These are phyloP conservation scores for Emergomyces orientalis DNA, from an alignment of 2,329 filamentous ascomycete genomes.

Conservation along the genomic window DNA sequence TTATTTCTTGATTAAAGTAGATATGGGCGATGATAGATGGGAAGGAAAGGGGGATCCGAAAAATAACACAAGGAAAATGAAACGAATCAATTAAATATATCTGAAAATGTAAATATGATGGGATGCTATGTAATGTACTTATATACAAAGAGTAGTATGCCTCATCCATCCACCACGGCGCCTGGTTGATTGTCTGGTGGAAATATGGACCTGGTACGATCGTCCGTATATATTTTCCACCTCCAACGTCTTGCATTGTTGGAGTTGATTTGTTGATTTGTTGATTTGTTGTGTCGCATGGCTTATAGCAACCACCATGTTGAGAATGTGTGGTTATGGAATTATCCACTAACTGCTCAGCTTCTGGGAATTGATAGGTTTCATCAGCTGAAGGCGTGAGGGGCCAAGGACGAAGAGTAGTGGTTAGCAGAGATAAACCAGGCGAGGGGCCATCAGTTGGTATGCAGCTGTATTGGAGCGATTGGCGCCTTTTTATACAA, in stretches of 20 bases:
- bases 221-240: conserved; percentile 20
- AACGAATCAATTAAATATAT: background rate
- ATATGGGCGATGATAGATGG: background rate
- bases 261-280: background rate
- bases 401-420: background rate
- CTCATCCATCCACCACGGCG: conserved; percentile 54
- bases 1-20: background rate
- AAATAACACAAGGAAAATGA: background rate
- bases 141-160: background rate
- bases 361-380: background rate
- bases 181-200: conserved; percentile 49
- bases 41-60: background rate
- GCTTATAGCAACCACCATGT: background rate
- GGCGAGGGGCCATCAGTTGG: background rate
- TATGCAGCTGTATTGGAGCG: background rate
- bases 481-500: background rate
- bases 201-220: conserved; percentile 49
- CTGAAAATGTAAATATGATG: background rate
- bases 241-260: background rate
- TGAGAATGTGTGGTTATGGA: background rate
- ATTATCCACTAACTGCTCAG: background rate
- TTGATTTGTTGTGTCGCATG: background rate
- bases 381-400: background rate
- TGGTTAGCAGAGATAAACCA: background rate
- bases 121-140: background rate